Conservation (phyloP, 2,329 filamentous ascomycete species). For the Cladosporium sp. region DNA sequence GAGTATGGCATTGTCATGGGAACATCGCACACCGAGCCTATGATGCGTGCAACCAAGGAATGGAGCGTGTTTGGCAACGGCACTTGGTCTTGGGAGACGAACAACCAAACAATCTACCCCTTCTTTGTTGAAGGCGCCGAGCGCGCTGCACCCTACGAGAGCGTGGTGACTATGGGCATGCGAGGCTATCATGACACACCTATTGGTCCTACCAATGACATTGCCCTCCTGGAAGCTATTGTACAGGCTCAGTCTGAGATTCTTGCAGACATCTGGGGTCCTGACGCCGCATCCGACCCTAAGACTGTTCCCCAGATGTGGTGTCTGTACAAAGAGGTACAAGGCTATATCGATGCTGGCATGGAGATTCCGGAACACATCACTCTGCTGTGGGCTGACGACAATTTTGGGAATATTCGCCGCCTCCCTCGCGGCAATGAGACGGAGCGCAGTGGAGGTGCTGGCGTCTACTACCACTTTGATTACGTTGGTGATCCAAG, state of each 20-base stretch:
- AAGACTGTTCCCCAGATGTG: conserved; percentile 62
- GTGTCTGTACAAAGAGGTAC: conserved; percentile 72
- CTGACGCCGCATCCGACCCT: conserved; percentile 45
- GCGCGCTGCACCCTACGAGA: conserved; percentile 62
- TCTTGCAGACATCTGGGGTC: conserved; percentile 52
- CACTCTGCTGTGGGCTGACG: conserved; percentile 65
- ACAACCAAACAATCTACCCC: conserved; percentile 63
- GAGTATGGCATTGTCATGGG: conserved; percentile 72
- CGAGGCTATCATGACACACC: conserved; percentile 65
- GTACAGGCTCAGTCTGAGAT: conserved; percentile 59
- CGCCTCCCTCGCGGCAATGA: conserved; percentile 59
- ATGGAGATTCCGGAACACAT: conserved; percentile 62
- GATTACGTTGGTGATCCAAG: conserved; percentile 60
- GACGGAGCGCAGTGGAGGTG: conserved; percentile 55
- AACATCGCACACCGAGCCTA: conserved; percentile 69
- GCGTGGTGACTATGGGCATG: conserved; percentile 57
- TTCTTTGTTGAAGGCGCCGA: conserved; percentile 66
- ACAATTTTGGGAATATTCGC: conserved; percentile 59
- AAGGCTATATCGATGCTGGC: conserved; percentile 63
- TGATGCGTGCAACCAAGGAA: conserved; percentile 56
- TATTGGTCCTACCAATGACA: conserved; percentile 54
- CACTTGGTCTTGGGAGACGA: conserved; percentile 65
- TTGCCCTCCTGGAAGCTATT: conserved; percentile 55
- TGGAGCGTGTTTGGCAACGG: conserved; percentile 50
- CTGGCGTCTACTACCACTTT: conserved; percentile 64